These are phyloP conservation scores for Coniochaeta pulveracea DNA, from an alignment of 2,329 filamentous ascomycete genomes.

Conservation along the genomic window DNA sequence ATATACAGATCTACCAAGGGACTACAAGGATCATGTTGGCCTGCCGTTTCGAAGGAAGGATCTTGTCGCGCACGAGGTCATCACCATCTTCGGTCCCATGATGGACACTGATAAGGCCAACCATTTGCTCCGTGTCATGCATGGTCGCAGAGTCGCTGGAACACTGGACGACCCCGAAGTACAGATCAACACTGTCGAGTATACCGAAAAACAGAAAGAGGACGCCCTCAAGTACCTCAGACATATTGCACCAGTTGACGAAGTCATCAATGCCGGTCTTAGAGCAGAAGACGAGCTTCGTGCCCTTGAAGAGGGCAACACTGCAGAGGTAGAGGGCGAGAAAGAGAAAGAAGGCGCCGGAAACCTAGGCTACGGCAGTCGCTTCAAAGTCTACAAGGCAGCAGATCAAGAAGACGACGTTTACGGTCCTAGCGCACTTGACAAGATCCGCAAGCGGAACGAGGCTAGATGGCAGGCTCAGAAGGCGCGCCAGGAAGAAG, in stretches of 20 bases:
- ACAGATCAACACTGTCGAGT: conserved; percentile 33
- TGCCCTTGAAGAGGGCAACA: conserved; percentile 28
- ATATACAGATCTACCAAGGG: conserved; percentile 45
- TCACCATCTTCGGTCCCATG: conserved; percentile 36
- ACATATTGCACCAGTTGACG: conserved; percentile 41
- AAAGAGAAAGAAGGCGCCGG: conserved; percentile 9
- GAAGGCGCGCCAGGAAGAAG: conserved; percentile 16
- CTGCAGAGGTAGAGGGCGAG: conserved; percentile 8
- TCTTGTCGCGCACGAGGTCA: conserved; percentile 34
- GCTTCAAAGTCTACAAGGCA: conserved; percentile 14
- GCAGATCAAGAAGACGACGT: conserved; percentile 27
- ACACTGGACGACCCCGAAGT: conserved; percentile 49
- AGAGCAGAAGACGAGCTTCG: conserved; percentile 52
- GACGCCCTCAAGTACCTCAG: conserved; percentile 45
- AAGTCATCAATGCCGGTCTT: conserved; percentile 47
- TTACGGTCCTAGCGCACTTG: conserved; percentile 46
- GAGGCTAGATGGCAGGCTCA: conserved; percentile 35
- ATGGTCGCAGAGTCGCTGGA: conserved; percentile 52
- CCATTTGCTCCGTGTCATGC: conserved; percentile 42
- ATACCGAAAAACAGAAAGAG: conserved; percentile 26
- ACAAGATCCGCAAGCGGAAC: conserved; percentile 43
- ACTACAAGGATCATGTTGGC: conserved; percentile 44
- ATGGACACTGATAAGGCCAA: conserved; percentile 36
- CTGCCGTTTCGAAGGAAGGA: conserved; percentile 39
- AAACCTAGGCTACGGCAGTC: conserved; percentile 6